These are phyloP conservation scores for Colletotrichum euphorbiae DNA, from an alignment of 2,329 filamentous ascomycete species.

Conservation along the genomic window DNA sequence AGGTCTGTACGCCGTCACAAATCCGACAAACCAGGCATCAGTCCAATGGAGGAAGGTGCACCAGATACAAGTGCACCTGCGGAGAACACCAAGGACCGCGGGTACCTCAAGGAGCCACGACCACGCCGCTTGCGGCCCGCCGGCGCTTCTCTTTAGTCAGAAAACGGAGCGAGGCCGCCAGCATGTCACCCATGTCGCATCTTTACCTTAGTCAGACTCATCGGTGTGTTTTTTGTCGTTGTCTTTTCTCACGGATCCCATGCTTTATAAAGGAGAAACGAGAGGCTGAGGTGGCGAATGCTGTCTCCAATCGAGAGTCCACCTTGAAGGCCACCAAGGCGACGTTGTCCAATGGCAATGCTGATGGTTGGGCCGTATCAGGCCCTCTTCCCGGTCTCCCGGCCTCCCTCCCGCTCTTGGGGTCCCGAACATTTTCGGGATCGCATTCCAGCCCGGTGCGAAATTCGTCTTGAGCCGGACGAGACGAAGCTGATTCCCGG, in stretches of 20 bases:
- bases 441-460: constrained; percentile 15
- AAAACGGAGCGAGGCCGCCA: constrained; percentile 26
- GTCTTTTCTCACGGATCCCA: constrained; percentile 21
- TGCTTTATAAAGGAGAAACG: constrained; percentile 33
- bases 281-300: constrained; percentile 36
- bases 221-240: constrained; percentile 10
- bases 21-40: constrained; percentile 2
- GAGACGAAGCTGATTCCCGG: neutral
- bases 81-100: constrained; percentile 11
- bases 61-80: constrained; percentile 1
- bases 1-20: neutral
- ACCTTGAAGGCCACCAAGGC: constrained; percentile 7
- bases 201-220: constrained; percentile 29
- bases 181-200: neutral
- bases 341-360: constrained; percentile 16
- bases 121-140: constrained; percentile 33
- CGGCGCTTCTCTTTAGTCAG: constrained; percentile 35
- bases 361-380: constrained; percentile 19
- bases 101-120: constrained; percentile 16
- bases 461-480: constrained; percentile 1
- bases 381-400: constrained; percentile 37
- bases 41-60: neutral
- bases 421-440: constrained; percentile 21
- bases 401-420: constrained; percentile 35
- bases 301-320: constrained; percentile 3